Evolutionary conservation across 805 yeast species (phyloP), one percentile per base, ranked within the genome.

Genomic region (Yamadazyma nakazawae): DNA sequence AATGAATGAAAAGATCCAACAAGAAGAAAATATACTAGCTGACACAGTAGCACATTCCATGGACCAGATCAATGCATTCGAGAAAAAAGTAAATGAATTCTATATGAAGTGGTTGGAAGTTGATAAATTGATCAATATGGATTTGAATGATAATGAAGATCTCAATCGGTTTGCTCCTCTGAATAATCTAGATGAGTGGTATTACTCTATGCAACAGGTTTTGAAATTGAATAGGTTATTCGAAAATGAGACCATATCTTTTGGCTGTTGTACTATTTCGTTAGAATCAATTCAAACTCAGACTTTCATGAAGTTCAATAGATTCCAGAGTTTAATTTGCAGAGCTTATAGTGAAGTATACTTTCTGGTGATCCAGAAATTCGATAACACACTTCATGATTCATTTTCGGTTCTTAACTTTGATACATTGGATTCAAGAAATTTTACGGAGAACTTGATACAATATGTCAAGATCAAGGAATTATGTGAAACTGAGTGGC

Each of bases 61-160:
- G 14, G 12, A 24, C 1, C 46, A 51, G 3, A 57, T 80, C 5
- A 78, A 76, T n/a, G 18, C 17, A 0, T 47, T 64, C 3, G 56
- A 67, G 16, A 34, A 39, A 0, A 47, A 58, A 2, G 74, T 78
- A 0, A 38, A 54, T 0, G 42, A 14, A 0, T 82, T 81, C 53
- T 60, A 76, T 14, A 45, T 55, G 1, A 65, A 67, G 14, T 87
- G 95, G 95, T 54, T 57, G 1, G 64, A 62, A 17, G 67, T 84
- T 24, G 85, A 82, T 56, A 61, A 74, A 0, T 59, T 85, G 4
- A 83, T 90, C 88, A 82, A 78, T 30, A 47, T 64, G 19, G 52
- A 63, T 49, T 54, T 83, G 9, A 68, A 73, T 12, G 54, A 74
- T 0, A 73, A 70, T 2, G 68, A 67, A 0, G 73, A 80, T 2